These are phyloP conservation scores for Mycena vulgaris DNA, from an alignment of 768 basidiomycete genomes.

Conservation along the genomic window DNA sequence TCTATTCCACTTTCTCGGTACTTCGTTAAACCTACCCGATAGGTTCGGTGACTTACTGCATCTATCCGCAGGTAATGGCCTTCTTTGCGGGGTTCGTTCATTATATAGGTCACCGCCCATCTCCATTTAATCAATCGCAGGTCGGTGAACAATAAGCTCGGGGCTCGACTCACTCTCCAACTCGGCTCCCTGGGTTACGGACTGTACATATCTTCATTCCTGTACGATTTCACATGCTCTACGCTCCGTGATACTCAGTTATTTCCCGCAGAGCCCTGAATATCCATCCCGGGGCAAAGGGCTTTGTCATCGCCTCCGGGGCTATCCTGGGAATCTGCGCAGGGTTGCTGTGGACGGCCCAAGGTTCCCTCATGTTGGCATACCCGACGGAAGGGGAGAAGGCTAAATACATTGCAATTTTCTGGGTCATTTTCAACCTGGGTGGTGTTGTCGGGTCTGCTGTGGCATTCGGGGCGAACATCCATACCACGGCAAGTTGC, in stretches of 20 bases:
- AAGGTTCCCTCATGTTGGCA: conserved; percentile 86
- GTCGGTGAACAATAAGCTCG: conserved; percentile 86
- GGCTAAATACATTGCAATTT: conserved; percentile 82
- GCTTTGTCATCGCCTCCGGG: conserved; percentile 82
- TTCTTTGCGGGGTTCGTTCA: conserved; percentile 78
- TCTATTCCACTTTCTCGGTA: conserved; percentile 70
- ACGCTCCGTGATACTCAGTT: conserved; percentile 8
- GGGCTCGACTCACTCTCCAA: conserved; percentile 79
- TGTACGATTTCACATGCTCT: conserved; percentile 60
- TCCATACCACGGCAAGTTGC: conserved; percentile 69
- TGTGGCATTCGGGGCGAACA: conserved; percentile 82
- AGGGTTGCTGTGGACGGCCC: conserved; percentile 84
- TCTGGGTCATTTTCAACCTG: conserved; percentile 89
- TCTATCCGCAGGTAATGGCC: conserved; percentile 50
- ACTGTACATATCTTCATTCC: conserved; percentile 81
- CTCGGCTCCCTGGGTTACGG: conserved; percentile 82
- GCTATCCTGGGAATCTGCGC: conserved; percentile 82
- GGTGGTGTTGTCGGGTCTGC: conserved; percentile 86
- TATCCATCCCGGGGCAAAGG: conserved; percentile 68
- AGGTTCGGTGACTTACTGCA: no score
- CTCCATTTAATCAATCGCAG: conserved; percentile 50
- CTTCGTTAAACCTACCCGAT: conserved; percentile 58
- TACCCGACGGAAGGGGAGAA: conserved; percentile 88
- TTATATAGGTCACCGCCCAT: neutral
- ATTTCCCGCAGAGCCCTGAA: conserved; percentile 70